A percentile compares a stretch with the other conserved stretches of the same genome.
phyloP scores from a whole-genome alignment of 2,329 filamentous ascomycete species.

The Claviceps africana region DNA sequence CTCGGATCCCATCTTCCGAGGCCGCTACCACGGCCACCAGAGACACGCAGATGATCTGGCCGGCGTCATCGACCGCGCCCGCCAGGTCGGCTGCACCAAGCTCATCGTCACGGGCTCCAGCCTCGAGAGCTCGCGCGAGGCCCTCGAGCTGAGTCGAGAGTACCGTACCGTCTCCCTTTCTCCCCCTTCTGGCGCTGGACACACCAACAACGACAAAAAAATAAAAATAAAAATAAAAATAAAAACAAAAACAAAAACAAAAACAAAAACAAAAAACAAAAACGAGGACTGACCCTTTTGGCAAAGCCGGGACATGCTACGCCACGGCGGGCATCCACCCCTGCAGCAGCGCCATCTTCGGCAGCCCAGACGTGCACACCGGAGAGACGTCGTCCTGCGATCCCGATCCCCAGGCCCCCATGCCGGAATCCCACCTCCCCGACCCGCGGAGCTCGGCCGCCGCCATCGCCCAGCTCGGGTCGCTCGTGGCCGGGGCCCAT shows the following conservation, averaged over 20 bases:
- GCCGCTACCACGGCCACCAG: conserved; percentile 68
- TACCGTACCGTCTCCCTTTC: conserved; percentile 46
- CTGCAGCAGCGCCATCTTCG: conserved; percentile 72
- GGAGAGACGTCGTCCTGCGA: conserved; percentile 35
- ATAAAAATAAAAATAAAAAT: too few species aligned
- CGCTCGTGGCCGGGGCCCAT: conserved; percentile 48
- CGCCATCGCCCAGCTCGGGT: conserved; percentile 46
- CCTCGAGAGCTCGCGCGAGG: conserved; percentile 61
- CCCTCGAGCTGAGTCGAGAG: conserved; percentile 56
- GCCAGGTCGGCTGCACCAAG: conserved; percentile 68
- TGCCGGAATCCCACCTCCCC: conserved; percentile 33
- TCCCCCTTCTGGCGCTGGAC: too few species aligned
- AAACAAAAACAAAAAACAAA: neutral
- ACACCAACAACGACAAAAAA: too few species aligned
- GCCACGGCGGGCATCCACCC: conserved; percentile 90
- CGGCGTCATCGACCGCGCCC: conserved; percentile 65
- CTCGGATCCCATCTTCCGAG: conserved; percentile 79
- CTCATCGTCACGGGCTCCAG: conserved; percentile 91
- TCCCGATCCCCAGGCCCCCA: conserved; percentile 33
- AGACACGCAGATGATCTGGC: conserved; percentile 59
- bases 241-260: too few species aligned
- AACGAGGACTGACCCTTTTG: conserved; percentile 2
- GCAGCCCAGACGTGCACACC: conserved; percentile 31
- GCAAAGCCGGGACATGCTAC: conserved; percentile 68
- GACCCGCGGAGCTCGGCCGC: conserved; percentile 29